Base-by-base conservation (phyloP, 208 protist genomes). In the Wallacemonas sp. region DNA sequence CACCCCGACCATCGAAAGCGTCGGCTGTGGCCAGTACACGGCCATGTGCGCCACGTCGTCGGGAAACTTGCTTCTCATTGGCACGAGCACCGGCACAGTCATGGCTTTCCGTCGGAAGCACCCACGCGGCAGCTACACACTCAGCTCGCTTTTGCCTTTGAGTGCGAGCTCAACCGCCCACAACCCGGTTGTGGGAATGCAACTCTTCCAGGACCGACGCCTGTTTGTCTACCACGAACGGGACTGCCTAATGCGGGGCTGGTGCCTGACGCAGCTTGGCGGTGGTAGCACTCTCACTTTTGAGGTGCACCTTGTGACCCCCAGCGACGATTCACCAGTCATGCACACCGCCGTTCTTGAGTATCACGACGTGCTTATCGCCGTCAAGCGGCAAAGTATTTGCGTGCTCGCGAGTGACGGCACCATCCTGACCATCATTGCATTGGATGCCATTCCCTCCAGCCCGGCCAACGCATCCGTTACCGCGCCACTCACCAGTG, bases 21-120 rank as follows among this genome's bases (percentile, higher is more conserved):
- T 73, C 20, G 83, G 87, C 8, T 76, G 72, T 48, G 87, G 84
- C 36, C 67, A 57, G 18, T 72, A 87, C 16, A 71, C 76, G 11
- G 76, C 70, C 32, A 52, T 93, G 67, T 79, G 74, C 59, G 62
- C 44, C 23, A 79, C 87, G 4, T 20, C 57, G 3, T 69, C 72
- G 42, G 87, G 82, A 46, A 85, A 74, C 46, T 61, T 93, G 16
- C 46, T 93, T 1, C 85, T 72, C 54, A 61, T 81, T 7, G 87
- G 81, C 29, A 90, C 83, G 4, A 62, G 65, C 14, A 59, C 31
- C 2, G 87, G 87, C 14, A 68, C 50, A 32, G 74, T 93, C 31
- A 54, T 93, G 20, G 76, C 88, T 2, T 85, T 84, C 71, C 49
- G 57, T 11, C 80, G 87, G 11, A 59, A 67, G 18, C 54, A 52